Percentiles rank a stretch among this genome's conserved stretches.
Conservation (phyloP, 768 basidiomycete species). For the Lactarius hatsudake region DNA sequence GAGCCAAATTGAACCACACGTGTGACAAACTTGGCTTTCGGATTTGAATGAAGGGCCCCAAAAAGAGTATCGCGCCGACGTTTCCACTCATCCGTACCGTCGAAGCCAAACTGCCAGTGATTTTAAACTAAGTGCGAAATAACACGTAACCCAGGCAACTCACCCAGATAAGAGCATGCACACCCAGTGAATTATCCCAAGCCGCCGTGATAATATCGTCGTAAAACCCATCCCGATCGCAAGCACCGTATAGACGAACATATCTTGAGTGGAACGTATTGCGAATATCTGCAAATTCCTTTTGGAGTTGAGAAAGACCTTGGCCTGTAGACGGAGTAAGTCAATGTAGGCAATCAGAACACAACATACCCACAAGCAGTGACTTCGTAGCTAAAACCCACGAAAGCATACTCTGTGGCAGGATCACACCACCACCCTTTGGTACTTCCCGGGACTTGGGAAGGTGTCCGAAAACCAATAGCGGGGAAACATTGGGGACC, state of each 20-base stretch:
- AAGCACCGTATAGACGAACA: conserved; percentile 49
- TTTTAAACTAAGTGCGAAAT: neutral
- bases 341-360: neutral
- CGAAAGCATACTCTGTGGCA: conserved; percentile 66
- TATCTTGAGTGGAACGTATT: conserved; percentile 61
- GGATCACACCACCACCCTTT: conserved; percentile 53
- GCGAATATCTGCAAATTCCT: conserved; percentile 60
- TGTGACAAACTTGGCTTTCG: conserved; percentile 56
- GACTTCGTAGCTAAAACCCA: conserved; percentile 77
- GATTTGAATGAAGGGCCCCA: conserved; percentile 32
- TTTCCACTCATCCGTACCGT: conserved; percentile 31
- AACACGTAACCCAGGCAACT: conserved; percentile 22
- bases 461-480: conserved; percentile 54
- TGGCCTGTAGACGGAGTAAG: conserved; percentile 46
- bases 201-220: conserved; percentile 66
- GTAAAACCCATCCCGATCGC: conserved; percentile 42
- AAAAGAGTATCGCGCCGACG: conserved; percentile 32
- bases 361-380: conserved; percentile 48
- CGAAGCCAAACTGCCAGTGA: conserved; percentile 33
- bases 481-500: conserved; percentile 38
- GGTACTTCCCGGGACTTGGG: conserved; percentile 38
- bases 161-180: conserved; percentile 75
- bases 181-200: conserved; percentile 64
- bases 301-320: conserved; percentile 45
- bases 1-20: conserved; percentile 70